Percentiles rank a stretch among this genome's conserved stretches.
These are phyloP conservation scores for Solanum corneliomulleri DNA, from an alignment of 257 asterid species.

Conservation along the genomic window DNA sequence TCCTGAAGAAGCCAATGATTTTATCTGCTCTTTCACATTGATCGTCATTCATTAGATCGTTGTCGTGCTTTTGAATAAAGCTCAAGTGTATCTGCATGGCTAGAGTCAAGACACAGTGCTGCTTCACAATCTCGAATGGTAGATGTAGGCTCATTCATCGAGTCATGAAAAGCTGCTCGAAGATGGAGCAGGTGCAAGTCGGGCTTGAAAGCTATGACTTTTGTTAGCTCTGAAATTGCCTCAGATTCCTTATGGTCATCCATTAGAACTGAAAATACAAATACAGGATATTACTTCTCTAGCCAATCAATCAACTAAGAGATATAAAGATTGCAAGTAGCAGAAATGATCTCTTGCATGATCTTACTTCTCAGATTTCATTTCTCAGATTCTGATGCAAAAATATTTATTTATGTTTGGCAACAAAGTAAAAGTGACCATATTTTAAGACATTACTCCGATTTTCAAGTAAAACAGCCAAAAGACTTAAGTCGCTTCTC, in stretches of 20 bases:
- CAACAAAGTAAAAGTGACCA: background rate
- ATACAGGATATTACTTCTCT: background rate
- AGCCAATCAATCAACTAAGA: background rate
- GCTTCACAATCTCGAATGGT: constrained; percentile 80
- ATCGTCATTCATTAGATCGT: constrained; percentile 30
- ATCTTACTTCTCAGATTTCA: background rate
- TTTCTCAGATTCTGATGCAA: background rate
- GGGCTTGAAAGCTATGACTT: constrained; percentile 70
- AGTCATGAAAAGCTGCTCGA: constrained; percentile 92
- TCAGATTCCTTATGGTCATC: constrained; percentile 85
- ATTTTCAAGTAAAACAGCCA: background rate
- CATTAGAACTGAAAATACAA: constrained; percentile 52
- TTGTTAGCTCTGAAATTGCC: constrained; percentile 73
- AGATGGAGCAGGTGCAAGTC: constrained; percentile 85
- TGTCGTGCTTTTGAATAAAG: constrained; percentile 48
- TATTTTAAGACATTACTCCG: background rate
- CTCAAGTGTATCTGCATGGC: constrained; percentile 56
- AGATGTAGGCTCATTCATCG: constrained; percentile 47
- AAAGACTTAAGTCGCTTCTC: background rate
- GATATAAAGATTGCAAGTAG: background rate
- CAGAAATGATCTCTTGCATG: background rate
- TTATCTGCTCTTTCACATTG: constrained; percentile 21
- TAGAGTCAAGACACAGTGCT: constrained; percentile 76
- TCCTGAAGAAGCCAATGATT: background rate
- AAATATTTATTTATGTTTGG: background rate